phyloP scores from a whole-genome alignment of 805 yeast species.

The Spathaspora arborariae region DNA sequence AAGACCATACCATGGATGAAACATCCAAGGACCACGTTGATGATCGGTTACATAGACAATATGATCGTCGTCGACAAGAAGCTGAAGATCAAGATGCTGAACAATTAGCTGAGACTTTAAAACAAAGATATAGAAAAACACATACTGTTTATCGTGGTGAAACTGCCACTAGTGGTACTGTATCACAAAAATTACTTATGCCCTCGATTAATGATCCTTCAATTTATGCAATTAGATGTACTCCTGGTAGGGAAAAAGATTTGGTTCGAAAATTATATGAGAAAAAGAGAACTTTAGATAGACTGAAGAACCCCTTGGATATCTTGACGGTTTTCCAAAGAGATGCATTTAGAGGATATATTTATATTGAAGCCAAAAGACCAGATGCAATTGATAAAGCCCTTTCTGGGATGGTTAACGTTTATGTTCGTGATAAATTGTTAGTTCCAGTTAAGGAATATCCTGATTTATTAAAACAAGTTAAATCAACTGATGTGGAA shows the following conservation, averaged over 20 bases:
- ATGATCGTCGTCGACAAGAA: constrained; percentile 82
- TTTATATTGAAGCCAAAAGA: constrained; percentile 91
- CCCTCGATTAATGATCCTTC: constrained; percentile 97
- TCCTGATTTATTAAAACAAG: constrained; percentile 88
- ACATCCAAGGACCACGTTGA: constrained; percentile 40
- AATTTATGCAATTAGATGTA: constrained; percentile 92
- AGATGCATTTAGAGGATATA: constrained; percentile 86
- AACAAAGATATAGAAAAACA: constrained; percentile 87
- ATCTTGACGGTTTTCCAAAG: constrained; percentile 90
- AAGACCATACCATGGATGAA: constrained; percentile 58
- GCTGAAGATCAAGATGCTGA: constrained; percentile 94
- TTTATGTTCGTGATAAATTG: constrained; percentile 67
- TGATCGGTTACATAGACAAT: constrained; percentile 85
- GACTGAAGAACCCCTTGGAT: constrained; percentile 74
- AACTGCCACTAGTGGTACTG: constrained; percentile 56
- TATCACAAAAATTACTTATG: constrained; percentile 86
- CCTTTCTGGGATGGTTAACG: constrained; percentile 83
- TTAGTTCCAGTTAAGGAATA: constrained; percentile 94
- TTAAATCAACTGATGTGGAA: constrained; percentile 81
- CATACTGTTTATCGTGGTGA: constrained; percentile 83
- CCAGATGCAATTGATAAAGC: constrained; percentile 90
- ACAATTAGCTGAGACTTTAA: constrained; percentile 83
- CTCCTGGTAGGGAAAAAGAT: constrained; percentile 91
- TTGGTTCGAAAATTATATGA: constrained; percentile 80
- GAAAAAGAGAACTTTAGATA: constrained; percentile 74